Evolutionary conservation across 352 stramenopile genomes (phyloP), one percentile per base, ranked within the genome.

Genomic region (Blastocystis sp.): DNA sequence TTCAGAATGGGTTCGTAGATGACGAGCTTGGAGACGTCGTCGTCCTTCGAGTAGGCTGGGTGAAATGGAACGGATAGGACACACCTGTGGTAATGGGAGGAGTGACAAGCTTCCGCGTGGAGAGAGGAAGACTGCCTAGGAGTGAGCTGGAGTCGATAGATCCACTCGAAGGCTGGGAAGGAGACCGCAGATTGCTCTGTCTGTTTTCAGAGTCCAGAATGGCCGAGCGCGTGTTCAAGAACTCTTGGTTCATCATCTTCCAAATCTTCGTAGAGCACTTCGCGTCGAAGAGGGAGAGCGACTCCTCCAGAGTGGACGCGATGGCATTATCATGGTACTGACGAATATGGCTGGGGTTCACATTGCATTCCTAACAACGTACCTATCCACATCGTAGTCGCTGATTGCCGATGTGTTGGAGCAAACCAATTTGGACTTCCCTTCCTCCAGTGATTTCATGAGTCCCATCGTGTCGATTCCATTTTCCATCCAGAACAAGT

Each of bases 331-430:
- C 67, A 34, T 78, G 67, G 38, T 78, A 78, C n/a, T 78, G 38
- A 40, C 42, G 36, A 61, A 78, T 78, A 78, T 78, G 49, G 3
- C 67, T 78, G 16, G 0, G 3, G 18, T n/a, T 78, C 0, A 61
- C 0, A 34, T 36, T 1, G 57, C 4, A 24, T 40, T n/a, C 46
- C 24, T 56, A 44, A 24, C 0, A n/a, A 42, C 21, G 49, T 38
- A 78, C 67, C 67, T 40, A 38, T 78, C 67, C 24, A 78, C 67
- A 59, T 78, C 67, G 34, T 78, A 78, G 9, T 78, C 67, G n/a
- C 44, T 78, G 14, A 78, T 46, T 0, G 24, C 21, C 14, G 40
- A 61, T 24, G 67, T 61, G 11, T 78, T 48, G 29, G 67, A 57
- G n/a, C 56, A 38, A n/a, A 51, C 38, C 24, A 78, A 21, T 24